A percentile compares a stretch with the other conserved stretches of the same genome.
phyloP scores from a whole-genome alignment of 768 basidiomycete genomes.

The Panaeolus cyanescens region DNA sequence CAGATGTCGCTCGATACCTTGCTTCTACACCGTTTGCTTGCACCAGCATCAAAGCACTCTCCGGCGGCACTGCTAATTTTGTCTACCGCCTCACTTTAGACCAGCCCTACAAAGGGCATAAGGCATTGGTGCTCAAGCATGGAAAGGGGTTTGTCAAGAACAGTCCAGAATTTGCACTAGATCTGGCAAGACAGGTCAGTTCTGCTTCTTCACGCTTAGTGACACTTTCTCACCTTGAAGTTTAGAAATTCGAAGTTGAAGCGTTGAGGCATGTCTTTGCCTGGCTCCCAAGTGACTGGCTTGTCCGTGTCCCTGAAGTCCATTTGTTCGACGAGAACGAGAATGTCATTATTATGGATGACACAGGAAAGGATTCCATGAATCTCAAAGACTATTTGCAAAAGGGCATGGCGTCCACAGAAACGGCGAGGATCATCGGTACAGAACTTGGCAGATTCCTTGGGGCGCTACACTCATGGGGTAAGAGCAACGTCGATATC shows the following conservation, averaged over 20 bases:
- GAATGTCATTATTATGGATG: conserved; percentile 64
- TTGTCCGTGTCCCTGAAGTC: conserved; percentile 51
- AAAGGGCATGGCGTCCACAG: conserved; percentile 29
- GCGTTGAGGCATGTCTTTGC: conserved; percentile 47
- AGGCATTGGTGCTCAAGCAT: conserved; percentile 62
- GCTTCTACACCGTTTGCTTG: conserved; percentile 48
- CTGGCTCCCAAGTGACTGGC: conserved; percentile 34
- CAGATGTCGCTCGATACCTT: conserved; percentile 45
- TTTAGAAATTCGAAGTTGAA: conserved; percentile 42
- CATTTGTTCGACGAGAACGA: conserved; percentile 49
- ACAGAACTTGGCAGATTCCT: conserved; percentile 56
- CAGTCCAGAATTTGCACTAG: conserved; percentile 22
- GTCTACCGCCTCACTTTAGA: conserved; percentile 53
- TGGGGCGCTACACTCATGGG: conserved; percentile 51
- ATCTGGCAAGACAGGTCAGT: conserved; percentile 55
- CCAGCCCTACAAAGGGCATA: conserved; percentile 37
- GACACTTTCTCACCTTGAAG: neutral
- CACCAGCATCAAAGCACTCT: conserved; percentile 37
- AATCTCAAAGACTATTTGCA: conserved; percentile 44
- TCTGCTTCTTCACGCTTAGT: neutral
- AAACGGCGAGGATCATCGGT: conserved; percentile 47
- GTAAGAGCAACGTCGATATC: conserved; percentile 30
- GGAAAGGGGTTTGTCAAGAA: conserved; percentile 43
- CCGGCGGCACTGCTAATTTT: conserved; percentile 59
- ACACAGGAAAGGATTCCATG: conserved; percentile 43